phyloP scores from a whole-genome alignment of 352 stramenopile species.

The Blastocystis sp. region DNA sequence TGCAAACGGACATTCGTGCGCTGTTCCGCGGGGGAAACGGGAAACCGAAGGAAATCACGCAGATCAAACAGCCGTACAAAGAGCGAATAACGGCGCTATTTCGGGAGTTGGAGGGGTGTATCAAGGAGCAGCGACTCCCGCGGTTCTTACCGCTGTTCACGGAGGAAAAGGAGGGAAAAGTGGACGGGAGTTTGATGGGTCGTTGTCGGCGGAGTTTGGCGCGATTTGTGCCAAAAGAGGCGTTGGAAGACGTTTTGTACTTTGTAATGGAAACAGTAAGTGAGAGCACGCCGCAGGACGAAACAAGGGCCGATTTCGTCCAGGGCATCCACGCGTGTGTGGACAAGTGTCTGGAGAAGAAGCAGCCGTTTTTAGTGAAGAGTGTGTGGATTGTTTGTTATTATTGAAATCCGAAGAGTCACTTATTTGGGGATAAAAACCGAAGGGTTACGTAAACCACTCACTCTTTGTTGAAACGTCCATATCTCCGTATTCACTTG shows the following conservation, averaged over 20 bases:
- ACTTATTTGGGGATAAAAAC: too few relatives aligned
- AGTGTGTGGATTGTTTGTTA: background rate
- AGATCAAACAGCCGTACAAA: background rate
- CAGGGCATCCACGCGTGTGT: background rate
- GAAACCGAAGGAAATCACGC: background rate
- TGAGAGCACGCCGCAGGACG: background rate
- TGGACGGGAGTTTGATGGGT: background rate
- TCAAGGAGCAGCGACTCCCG: background rate
- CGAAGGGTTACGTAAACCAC: too few relatives aligned
- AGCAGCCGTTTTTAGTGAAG: conserved; percentile 6
- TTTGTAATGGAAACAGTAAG: background rate
- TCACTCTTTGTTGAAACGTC: too few relatives aligned
- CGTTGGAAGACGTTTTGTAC: background rate
- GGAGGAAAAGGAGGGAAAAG: background rate
- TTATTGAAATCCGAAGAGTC: too few relatives aligned
- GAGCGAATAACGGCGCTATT: background rate
- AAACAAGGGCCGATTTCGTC: background rate
- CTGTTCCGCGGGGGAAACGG: background rate
- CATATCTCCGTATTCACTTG: too few relatives aligned
- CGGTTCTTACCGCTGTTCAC: background rate
- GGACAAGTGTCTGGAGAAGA: background rate
- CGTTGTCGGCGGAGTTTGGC: background rate
- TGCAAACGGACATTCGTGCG: background rate
- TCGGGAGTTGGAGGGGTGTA: background rate
- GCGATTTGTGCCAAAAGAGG: background rate